Conservation (phyloP, 345 rosid genomes). For the Syzygium grande region DNA sequence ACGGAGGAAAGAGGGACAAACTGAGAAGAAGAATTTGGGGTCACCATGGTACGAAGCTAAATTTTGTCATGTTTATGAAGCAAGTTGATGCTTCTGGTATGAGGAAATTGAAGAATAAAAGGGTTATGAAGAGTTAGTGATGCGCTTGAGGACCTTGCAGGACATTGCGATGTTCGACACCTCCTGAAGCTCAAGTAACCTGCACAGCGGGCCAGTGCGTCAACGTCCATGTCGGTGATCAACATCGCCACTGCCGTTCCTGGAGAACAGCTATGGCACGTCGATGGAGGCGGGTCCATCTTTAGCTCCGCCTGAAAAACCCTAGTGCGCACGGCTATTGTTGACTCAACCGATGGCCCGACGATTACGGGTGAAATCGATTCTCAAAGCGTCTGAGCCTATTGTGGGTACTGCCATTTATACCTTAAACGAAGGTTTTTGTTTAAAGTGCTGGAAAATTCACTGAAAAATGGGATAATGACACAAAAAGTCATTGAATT, state of each 20-base stretch:
- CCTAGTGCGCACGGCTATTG: neutral
- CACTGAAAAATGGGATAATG: too few species aligned
- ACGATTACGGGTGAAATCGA: neutral
- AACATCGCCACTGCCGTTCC: neutral
- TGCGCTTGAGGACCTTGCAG: constrained; percentile 32
- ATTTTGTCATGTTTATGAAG: neutral
- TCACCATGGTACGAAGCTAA: neutral
- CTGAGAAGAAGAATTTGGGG: neutral
- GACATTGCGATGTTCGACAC: constrained; percentile 38
- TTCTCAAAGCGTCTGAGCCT: neutral
- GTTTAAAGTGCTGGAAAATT: too few species aligned
- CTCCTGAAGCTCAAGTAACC: constrained; percentile 29
- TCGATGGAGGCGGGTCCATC: neutral
- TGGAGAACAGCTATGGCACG: neutral
- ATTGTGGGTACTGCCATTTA: too few species aligned
- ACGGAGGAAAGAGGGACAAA: neutral
- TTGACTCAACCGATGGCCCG: neutral
- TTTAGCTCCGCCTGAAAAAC: neutral
- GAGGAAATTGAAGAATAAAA: neutral
- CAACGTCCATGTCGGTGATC: constrained; percentile 37
- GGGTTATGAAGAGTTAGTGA: neutral
- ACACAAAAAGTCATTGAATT: too few species aligned
- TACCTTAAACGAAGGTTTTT: too few species aligned
- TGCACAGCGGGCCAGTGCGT: constrained; percentile 44
- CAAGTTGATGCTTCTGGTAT: neutral